Evolutionary conservation across 2,329 filamentous ascomycete species (phyloP), one percentile per base, ranked within the genome.

Genomic region (Fonsecaea monophora): DNA sequence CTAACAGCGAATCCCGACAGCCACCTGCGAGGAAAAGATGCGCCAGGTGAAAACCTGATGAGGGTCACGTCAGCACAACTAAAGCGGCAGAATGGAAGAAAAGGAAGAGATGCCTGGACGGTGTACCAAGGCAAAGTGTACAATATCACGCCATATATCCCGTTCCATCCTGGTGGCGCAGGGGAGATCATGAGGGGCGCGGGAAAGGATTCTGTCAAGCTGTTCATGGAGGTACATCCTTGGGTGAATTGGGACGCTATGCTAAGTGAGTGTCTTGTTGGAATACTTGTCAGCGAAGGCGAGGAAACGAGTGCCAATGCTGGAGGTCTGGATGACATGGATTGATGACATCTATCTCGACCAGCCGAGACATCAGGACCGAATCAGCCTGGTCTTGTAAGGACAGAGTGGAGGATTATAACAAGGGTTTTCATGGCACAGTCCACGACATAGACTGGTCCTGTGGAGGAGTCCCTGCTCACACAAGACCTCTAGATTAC

Each of bases 61-160:
- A 88, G 91, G 54, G 92, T 99, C 40, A 92, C 94, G 5, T 94
- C 94, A 1, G 89, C 89, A 4, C 87, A 92, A 84, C 84, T 99
- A 12, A 90, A 89, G 76, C 79, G 82, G 45, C 89, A 92, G 79
- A 96, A 91, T 45, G 94, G 94, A 0, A 87, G 94, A 35, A 91
- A 90, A 75, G 92, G 92, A 8, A 89, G 86, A 68, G 92, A 96
- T 74, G 92, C 94, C 0, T 99, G 95, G 95, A 96, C 91, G 67
- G 91, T 88, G 1, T 89, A 96, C 68, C 90, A 92, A 67, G 94
- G 94, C 1, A 91, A 91, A 74, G 94, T 98, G 34, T 99, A 98
- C 80, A 98, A 98, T 75, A 89, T 99, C 65, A 90, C 90, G 0
- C 92, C 94, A 0, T 99, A 98, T 76, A 77, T 93, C 40, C 89